phyloP scores from a whole-genome alignment of 2,329 filamentous ascomycete genomes.

The Exophiala viscosa region DNA sequence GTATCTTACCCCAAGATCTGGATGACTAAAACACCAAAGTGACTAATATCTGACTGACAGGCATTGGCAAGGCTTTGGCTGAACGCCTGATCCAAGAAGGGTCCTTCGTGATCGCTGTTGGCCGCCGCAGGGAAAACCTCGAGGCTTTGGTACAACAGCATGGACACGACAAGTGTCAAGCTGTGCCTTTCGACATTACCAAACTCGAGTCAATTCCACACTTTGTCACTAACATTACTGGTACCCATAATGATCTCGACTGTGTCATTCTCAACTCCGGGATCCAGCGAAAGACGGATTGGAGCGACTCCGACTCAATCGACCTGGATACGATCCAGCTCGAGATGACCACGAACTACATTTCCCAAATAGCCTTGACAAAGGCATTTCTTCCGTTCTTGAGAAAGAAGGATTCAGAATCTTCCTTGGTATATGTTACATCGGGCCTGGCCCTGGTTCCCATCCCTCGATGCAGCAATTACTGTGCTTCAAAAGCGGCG shows the following conservation, averaged over 20 bases:
- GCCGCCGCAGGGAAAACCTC: constrained; percentile 51
- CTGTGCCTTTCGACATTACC: constrained; percentile 50
- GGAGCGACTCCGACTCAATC: constrained; percentile 46
- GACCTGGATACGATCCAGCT: constrained; percentile 42
- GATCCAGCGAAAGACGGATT: constrained; percentile 51
- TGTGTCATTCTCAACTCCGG: constrained; percentile 51
- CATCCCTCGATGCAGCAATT: constrained; percentile 47
- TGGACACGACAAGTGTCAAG: constrained; percentile 45
- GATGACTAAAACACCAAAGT: background rate
- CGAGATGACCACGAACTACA: constrained; percentile 51
- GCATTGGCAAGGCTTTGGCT: constrained; percentile 49
- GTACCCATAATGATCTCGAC: constrained; percentile 33
- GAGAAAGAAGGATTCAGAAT: constrained; percentile 42
- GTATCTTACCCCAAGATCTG: constrained; percentile 5
- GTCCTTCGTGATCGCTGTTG: constrained; percentile 47
- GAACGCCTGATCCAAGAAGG: constrained; percentile 47
- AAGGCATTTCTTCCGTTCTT: constrained; percentile 50
- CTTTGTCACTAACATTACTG: constrained; percentile 39
- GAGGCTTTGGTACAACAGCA: constrained; percentile 47
- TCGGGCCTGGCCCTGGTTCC: constrained; percentile 52
- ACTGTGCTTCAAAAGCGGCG: constrained; percentile 55
- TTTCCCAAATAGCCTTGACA: constrained; percentile 48
- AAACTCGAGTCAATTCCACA: constrained; percentile 46
- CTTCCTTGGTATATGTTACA: constrained; percentile 47
- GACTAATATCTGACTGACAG: constrained; percentile 17